Conservation (phyloP, 805 yeast species). For the Myxozyma neglecta region DNA sequence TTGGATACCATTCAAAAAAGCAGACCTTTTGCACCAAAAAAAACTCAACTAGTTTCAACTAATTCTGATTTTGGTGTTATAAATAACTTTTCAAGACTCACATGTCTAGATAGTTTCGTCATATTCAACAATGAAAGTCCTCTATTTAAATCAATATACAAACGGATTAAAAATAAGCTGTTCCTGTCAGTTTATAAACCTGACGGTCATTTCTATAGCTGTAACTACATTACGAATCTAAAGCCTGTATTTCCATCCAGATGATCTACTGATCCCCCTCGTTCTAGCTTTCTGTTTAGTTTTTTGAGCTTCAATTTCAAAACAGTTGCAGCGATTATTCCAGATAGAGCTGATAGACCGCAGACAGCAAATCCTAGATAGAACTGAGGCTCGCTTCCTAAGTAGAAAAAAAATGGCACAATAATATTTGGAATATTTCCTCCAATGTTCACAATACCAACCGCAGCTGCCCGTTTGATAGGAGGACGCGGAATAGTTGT, state of each 20-base stretch:
- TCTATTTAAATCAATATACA: too few species aligned
- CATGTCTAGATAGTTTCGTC: too few species aligned
- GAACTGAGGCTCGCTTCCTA: constrained; percentile 34
- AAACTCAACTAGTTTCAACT: neutral
- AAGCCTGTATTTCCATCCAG: constrained; percentile 37
- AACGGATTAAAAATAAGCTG: too few species aligned
- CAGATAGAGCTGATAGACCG: constrained; percentile 26
- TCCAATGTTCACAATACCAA: constrained; percentile 51
- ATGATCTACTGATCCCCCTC: constrained; percentile 35
- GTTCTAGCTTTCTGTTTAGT: constrained; percentile 32
- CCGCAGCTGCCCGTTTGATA: constrained; percentile 44
- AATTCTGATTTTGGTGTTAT: neutral
- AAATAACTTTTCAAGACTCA: neutral
- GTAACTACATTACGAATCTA: constrained; percentile 27
- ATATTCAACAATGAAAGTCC: too few species aligned
- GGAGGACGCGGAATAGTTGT: constrained; percentile 59
- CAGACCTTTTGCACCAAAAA: neutral
- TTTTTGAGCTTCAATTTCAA: constrained; percentile 21
- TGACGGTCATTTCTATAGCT: too few species aligned
- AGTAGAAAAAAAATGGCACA: constrained; percentile 35
- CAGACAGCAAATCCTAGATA: constrained; percentile 36
- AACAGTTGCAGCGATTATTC: constrained; percentile 23
- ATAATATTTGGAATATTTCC: constrained; percentile 36
- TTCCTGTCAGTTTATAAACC: too few species aligned
- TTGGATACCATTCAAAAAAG: too few species aligned